Evolutionary conservation across 2,329 filamentous ascomycete genomes (phyloP).

Genomic region (Stachybotrys elegans): DNA sequence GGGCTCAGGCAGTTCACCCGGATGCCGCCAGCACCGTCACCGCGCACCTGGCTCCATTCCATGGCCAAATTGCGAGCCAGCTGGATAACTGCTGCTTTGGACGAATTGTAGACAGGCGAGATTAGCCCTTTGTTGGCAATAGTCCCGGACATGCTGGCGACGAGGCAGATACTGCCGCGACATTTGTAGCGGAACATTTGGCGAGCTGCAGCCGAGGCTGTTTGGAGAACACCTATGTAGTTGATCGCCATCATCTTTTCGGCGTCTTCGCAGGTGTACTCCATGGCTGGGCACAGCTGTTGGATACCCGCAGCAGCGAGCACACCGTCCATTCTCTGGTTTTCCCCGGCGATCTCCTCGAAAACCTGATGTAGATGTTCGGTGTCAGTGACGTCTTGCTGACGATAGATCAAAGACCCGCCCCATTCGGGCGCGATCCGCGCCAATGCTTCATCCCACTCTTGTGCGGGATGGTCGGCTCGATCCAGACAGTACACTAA

Average conservation of each 20-base stretch:
- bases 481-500: slow-evolving; percentile 57
- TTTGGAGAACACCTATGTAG: slow-evolving; percentile 47
- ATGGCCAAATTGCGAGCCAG: slow-evolving; percentile 56
- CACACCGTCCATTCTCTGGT: slow-evolving; percentile 61
- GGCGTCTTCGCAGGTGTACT: slow-evolving; percentile 54
- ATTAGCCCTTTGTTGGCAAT: slow-evolving; percentile 55
- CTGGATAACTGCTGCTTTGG: slow-evolving; percentile 61
- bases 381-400: slow-evolving; percentile 63
- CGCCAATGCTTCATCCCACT: slow-evolving; percentile 56
- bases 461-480: slow-evolving; percentile 41
- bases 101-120: slow-evolving; percentile 63
- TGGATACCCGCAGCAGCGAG: slow-evolving; percentile 66
- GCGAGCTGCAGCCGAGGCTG: slow-evolving; percentile 38
- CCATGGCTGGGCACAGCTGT: slow-evolving; percentile 62
- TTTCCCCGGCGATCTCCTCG: slow-evolving; percentile 52
- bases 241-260: slow-evolving; percentile 66
- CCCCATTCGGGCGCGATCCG: slow-evolving; percentile 59
- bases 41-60: slow-evolving; percentile 50
- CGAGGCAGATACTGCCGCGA: slow-evolving; percentile 50
- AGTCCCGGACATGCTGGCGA: slow-evolving; percentile 51
- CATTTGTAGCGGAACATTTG: slow-evolving; percentile 51
- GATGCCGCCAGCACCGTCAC: slow-evolving; percentile 47
- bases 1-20: slow-evolving; percentile 66
- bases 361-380: slow-evolving; percentile 53
- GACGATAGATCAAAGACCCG: slow-evolving; percentile 60